Base-by-base conservation (phyloP, 495 filamentous ascomycete genomes). In the Penicillium coffeae region DNA sequence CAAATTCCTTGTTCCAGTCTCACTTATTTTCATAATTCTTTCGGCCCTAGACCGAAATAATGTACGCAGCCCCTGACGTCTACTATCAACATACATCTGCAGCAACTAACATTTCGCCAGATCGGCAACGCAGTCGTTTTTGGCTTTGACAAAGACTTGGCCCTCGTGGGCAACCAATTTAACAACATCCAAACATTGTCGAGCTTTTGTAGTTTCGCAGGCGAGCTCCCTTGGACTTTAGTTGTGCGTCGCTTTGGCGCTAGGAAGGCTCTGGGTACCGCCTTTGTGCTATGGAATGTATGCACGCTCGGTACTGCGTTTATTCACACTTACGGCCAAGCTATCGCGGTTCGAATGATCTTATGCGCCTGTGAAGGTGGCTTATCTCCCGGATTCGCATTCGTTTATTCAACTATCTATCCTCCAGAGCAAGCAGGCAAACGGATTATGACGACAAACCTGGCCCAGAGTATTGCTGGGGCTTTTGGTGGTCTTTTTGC, bases 401-500 rank as follows among this genome's bases (percentile, higher is more conserved):
- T 18, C 7, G 15, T 39, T 16, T 39, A 18, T 19, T 39, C 37
- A 0, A 39, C 37, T 25, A 39, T 39, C 18, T 39, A 39, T 20
- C 37, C 37, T 16, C 37, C 13, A 39, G 18, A 39, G 2, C 10
- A 10, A 3, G 12, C 12, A 18, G 37, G 37, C 4, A 39, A 39
- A 20, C 37, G 37, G 3, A 39, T 39, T 12, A 39, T 39, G 37
- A 18, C 37, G 5, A 39, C 37, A 5, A 39, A 39, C 12, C 37
- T 39, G 10, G 37, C 37, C 6, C 18, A 18, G 37, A 18, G 37
- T 16, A 39, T 39, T 20, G 18, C 37, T 7, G 37, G 37, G 6
- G 37, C 37, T 7, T 39, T 39, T 39, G 37, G 37, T 39, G 37
- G 37, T 14, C 37, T 39, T 16, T 39, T 39, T 39, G 37, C 37